Percentiles rank a stretch among this genome's conserved stretches.
These are phyloP conservation scores for Diplogelasinospora grovesii DNA, from an alignment of 495 filamentous ascomycete species.

Conservation along the genomic window DNA sequence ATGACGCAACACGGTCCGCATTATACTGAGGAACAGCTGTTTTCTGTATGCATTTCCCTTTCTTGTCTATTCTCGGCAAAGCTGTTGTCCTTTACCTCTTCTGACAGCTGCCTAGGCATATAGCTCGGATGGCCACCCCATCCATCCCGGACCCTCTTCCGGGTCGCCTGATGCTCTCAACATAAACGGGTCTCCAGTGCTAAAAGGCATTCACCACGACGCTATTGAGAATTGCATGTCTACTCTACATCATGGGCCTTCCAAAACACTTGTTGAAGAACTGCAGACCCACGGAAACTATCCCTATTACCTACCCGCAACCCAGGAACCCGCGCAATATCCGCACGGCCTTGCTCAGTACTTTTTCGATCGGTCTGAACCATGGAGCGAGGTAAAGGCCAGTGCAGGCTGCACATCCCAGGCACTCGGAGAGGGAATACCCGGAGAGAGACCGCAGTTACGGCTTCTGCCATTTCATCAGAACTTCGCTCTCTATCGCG, in stretches of 20 bases:
- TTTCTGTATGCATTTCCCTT: constrained; percentile 3
- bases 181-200: not conserved
- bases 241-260: no score
- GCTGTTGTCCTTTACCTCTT: not conserved
- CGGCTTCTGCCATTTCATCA: no score
- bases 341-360: no score
- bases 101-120: constrained; percentile 6
- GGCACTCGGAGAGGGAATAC: no score
- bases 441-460: no score
- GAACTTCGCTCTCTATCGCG: constrained; percentile 15
- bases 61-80: not conserved
- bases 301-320: not conserved
- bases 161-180: constrained; percentile 9
- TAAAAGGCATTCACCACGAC: not conserved
- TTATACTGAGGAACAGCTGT: constrained; percentile 7
- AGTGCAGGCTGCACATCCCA: no score
- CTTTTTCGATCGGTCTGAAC: no score
- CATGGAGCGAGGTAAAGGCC: no score
- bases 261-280: not conserved
- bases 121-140: constrained; percentile 5
- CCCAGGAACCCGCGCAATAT: constrained; percentile 1
- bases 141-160: constrained; percentile 2
- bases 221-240: not conserved
- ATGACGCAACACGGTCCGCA: constrained; percentile 7
- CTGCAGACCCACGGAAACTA: not conserved